Base-by-base conservation (phyloP, 2,329 filamentous ascomycete species). In the Xylariaceae sp. region DNA sequence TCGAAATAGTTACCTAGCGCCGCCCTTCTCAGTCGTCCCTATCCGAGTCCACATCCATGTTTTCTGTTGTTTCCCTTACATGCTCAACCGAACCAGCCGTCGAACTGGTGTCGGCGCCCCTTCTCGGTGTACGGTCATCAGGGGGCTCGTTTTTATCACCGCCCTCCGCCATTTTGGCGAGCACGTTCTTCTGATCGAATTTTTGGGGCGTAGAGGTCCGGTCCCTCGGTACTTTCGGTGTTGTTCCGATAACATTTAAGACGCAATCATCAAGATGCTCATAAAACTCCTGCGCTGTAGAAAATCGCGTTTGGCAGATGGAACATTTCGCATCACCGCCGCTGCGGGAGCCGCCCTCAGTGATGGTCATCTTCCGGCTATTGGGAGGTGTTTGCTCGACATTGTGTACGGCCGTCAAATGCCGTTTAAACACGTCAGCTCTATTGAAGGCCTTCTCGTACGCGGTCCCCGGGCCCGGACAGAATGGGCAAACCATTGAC, bases 401-500 rank as follows among this genome's bases (percentile, higher is more conserved):
- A 21, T 87, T 88, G 69, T 96, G 92, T 3, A 96, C 89, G 0
- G 89, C 87, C 5, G 89, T 95, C 65, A 96, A 73, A 70, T 96
- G 92, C 57, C 92, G 82, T 80, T 96, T 96, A 80, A 96, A 96
- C 57, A 96, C 91, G 62, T 96, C 92, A 54, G 92, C 91, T 53
- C 92, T 84, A 76, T 96, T 96, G 70, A 96, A 96, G 60, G 88
- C 92, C 81, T 96, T 96, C 73, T 96, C 92, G 1, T 88, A 87
- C 7, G 90, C 83, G 4, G 90, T 92, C 3, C 92, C 92, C 26
- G 89, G 90, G 32, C 90, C 89, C 1, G 91, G 89, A 65, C 92
- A 96, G 75, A 96, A 96, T 29, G 90, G 91, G 68, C 92, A 96
- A 21, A 96, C 89, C 92, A 96, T 96, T 46, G 89, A 96, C 39